Evolutionary conservation across 345 rosid genomes (phyloP).

Genomic region (Eucalyptus tenuipes): DNA sequence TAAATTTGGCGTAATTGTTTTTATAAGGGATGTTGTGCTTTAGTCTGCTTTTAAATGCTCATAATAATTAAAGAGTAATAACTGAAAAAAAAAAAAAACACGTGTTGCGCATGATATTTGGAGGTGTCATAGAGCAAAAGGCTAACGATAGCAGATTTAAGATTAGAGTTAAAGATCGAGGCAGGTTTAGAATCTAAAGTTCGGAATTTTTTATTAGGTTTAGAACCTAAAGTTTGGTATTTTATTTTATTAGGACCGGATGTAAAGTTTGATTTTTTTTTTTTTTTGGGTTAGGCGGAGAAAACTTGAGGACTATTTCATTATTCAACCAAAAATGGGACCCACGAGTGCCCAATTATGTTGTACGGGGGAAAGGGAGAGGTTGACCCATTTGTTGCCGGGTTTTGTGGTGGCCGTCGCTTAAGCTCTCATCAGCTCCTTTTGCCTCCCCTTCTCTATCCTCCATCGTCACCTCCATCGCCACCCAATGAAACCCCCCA

Average conservation of each 20-base stretch:
- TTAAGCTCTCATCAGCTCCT: background rate
- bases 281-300: background rate
- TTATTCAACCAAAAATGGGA: background rate
- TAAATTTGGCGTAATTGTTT: too few relatives aligned
- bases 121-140: too few relatives aligned
- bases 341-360: background rate
- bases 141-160: background rate
- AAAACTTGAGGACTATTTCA: background rate
- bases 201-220: background rate
- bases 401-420: background rate
- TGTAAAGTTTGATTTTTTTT: too few relatives aligned
- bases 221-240: background rate
- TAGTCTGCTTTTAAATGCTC: too few relatives aligned
- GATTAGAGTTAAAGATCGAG: background rate
- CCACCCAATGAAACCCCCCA: background rate
- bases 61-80: too few relatives aligned
- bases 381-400: background rate
- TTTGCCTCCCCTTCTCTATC: background rate
- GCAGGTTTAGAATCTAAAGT: background rate
- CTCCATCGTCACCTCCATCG: background rate
- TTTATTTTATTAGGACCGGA: background rate
- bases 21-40: too few relatives aligned
- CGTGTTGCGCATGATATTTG: too few relatives aligned
- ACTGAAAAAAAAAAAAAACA: too few relatives aligned
- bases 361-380: background rate